phyloP scores from a whole-genome alignment of 2,329 filamentous ascomycete species.

The Sarocladium kiliense region DNA sequence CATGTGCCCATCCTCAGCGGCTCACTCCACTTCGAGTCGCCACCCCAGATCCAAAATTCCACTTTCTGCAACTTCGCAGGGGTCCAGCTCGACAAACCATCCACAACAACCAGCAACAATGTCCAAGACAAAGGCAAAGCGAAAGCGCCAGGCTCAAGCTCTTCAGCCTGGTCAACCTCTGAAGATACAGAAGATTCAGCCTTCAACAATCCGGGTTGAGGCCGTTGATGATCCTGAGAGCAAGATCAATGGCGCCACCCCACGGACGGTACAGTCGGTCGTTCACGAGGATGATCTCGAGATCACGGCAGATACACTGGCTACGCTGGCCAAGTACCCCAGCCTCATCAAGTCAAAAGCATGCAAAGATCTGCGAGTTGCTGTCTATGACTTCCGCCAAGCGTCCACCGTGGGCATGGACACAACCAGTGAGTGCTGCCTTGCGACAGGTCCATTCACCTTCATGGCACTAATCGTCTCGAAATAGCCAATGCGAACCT shows the following conservation, averaged over 20 bases:
- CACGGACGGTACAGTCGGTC: slow-evolving; percentile 47
- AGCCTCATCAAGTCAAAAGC: slow-evolving; percentile 61
- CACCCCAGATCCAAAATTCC: not conserved
- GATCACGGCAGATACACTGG: slow-evolving; percentile 61
- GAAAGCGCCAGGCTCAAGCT: slow-evolving; percentile 35
- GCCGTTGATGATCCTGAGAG: slow-evolving; percentile 29
- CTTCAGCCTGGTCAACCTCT: slow-evolving; percentile 26
- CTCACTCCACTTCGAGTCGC: slow-evolving; percentile 1
- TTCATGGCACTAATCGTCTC: not conserved
- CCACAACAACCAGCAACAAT: slow-evolving; percentile 20
- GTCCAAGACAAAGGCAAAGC: slow-evolving; percentile 42
- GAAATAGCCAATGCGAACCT: slow-evolving; percentile 51
- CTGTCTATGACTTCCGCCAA: slow-evolving; percentile 65
- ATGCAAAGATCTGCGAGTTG: slow-evolving; percentile 61
- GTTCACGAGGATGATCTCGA: slow-evolving; percentile 63
- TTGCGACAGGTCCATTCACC: not conserved
- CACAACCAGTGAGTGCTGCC: slow-evolving; percentile 38
- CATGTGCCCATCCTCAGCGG: too few species aligned
- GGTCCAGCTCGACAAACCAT: not conserved
- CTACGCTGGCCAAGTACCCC: slow-evolving; percentile 52
- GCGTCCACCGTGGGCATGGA: slow-evolving; percentile 56
- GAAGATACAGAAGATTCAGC: slow-evolving; percentile 32
- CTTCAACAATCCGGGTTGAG: slow-evolving; percentile 15
- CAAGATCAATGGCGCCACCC: slow-evolving; percentile 26
- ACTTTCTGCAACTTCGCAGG: not conserved